Percentiles rank a stretch among this genome's conserved stretches.
phyloP scores from a whole-genome alignment of 2,329 filamentous ascomycete species.

The Macroventuria anomochaeta region DNA sequence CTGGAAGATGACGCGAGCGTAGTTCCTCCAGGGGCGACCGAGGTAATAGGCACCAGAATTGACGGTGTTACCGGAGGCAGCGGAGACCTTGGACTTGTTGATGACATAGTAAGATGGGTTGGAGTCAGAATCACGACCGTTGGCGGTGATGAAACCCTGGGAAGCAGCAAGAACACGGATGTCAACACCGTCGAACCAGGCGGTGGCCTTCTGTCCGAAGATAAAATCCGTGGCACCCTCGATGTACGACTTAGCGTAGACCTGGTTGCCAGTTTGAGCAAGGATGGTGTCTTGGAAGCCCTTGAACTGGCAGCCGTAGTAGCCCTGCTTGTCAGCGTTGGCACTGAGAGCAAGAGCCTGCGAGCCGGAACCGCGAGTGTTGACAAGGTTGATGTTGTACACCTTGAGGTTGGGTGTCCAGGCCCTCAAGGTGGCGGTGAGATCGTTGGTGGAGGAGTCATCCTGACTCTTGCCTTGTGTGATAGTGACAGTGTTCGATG shows the following conservation, averaged over 20 bases:
- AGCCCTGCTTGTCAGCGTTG: constrained; percentile 59
- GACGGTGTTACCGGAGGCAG: constrained; percentile 50
- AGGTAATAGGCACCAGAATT: constrained; percentile 55
- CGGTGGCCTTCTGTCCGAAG: constrained; percentile 60
- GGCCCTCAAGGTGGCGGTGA: constrained; percentile 59
- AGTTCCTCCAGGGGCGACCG: constrained; percentile 61
- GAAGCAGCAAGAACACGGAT: constrained; percentile 55
- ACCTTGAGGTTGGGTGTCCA: constrained; percentile 61
- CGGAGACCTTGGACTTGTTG: constrained; percentile 59
- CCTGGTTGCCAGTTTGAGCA: constrained; percentile 56
- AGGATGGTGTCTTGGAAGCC: constrained; percentile 64
- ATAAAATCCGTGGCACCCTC: constrained; percentile 66
- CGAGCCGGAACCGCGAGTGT: constrained; percentile 54
- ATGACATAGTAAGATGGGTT: constrained; percentile 61
- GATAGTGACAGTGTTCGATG: constrained; percentile 64
- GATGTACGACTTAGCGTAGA: constrained; percentile 64
- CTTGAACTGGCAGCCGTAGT: constrained; percentile 63
- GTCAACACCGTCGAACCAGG: constrained; percentile 60
- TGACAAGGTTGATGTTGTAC: constrained; percentile 67
- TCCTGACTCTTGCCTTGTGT: constrained; percentile 57
- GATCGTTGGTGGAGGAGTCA: constrained; percentile 59
- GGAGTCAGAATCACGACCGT: constrained; percentile 39
- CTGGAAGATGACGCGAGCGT: constrained; percentile 61
- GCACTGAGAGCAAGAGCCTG: constrained; percentile 63
- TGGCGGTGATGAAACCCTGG: constrained; percentile 52